Conservation (phyloP, 1,139 yeast species). For the Trichomonascaceae sp. region DNA sequence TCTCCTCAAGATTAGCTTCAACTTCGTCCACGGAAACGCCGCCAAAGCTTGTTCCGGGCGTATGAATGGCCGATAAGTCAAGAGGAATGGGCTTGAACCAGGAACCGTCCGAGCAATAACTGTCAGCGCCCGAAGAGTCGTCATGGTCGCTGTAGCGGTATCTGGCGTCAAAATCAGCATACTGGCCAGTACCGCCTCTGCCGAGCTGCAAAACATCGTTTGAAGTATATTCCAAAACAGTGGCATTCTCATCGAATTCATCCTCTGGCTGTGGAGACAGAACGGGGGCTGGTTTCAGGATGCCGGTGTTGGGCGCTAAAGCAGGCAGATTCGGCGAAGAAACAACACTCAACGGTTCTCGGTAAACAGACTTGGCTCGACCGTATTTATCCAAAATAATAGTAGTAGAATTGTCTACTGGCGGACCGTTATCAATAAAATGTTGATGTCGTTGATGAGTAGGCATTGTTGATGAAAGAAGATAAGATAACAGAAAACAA, state of each 20-base stretch:
- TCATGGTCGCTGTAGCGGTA: neutral
- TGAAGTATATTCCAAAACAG: neutral
- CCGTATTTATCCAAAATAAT: neutral
- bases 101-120: neutral
- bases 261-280: neutral
- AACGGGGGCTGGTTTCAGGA: neutral
- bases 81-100: neutral
- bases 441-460: neutral
- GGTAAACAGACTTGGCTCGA: neutral
- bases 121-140: neutral
- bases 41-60: neutral
- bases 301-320: neutral
- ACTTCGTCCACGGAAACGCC: neutral
- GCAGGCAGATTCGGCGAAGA: neutral
- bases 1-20: conserved; percentile 4
- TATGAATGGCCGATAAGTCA: neutral
- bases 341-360: neutral
- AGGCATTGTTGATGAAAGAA: neutral
- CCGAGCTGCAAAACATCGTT: neutral
- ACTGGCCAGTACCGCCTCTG: neutral
- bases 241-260: neutral
- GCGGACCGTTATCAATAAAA: neutral
- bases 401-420: neutral
- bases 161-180: neutral
- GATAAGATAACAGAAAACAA: neutral